A percentile compares a stretch with the other conserved stretches of the same genome.
phyloP scores from a whole-genome alignment of 129 eudicot species.

The Helianthus tuberosus region DNA sequence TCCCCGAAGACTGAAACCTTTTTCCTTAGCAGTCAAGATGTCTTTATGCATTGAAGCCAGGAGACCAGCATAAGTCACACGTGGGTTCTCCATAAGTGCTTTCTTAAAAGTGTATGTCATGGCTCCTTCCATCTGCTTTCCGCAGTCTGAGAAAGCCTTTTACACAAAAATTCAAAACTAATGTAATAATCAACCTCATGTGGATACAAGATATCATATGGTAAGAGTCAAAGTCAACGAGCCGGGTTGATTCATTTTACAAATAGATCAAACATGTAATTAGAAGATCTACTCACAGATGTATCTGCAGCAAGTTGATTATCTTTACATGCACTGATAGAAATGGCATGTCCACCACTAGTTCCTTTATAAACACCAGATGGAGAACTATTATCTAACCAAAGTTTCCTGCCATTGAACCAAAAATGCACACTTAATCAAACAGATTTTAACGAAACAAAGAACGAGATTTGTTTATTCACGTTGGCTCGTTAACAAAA shows the following conservation, averaged over 20 bases:
- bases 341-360: slow-evolving; percentile 67
- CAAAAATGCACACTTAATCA: not conserved
- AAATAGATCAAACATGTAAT: not conserved
- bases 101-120: slow-evolving; percentile 68
- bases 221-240: not conserved
- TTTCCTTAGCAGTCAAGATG: not conserved
- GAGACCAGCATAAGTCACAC: slow-evolving; percentile 31
- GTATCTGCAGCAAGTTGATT: slow-evolving; percentile 74
- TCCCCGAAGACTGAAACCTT: slow-evolving; percentile 11
- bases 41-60: not conserved
- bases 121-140: slow-evolving; percentile 75
- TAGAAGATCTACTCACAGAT: slow-evolving; percentile 48
- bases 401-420: slow-evolving; percentile 41
- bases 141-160: slow-evolving; percentile 53
- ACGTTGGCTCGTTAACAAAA: too few species aligned
- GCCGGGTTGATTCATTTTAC: not conserved
- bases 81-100: slow-evolving; percentile 44
- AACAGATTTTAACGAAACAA: not conserved
- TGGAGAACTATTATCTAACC: slow-evolving; percentile 64
- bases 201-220: not conserved
- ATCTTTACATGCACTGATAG: slow-evolving; percentile 77
- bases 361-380: slow-evolving; percentile 67
- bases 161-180: slow-evolving; percentile 22
- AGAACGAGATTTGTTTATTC: not conserved
- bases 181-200: not conserved